Percentiles rank a stretch among this genome's conserved stretches.
phyloP scores from a whole-genome alignment of 78 protist genomes.

The Cavenderia fasciculata region DNA sequence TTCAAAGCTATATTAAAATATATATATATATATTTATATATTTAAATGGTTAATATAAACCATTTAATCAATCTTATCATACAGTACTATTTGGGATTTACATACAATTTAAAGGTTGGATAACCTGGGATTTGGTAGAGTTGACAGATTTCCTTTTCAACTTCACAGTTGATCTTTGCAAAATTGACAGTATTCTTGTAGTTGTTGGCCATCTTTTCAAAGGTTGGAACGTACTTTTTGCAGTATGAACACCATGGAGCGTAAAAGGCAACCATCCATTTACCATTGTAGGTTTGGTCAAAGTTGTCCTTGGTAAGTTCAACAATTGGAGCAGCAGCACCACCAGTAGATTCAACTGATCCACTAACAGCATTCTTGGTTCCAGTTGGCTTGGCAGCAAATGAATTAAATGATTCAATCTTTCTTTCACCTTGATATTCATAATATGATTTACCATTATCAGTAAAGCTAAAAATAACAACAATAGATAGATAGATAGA shows the following conservation, averaged over 20 bases:
- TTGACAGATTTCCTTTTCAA: constrained; percentile 16
- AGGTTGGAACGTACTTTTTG: constrained; percentile 63
- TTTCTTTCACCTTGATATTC: constrained; percentile 51
- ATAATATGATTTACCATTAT: too few relatives aligned
- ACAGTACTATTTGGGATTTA: background rate
- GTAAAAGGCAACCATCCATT: constrained; percentile 86
- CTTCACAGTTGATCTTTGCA: constrained; percentile 85
- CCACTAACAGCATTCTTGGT: too few relatives aligned
- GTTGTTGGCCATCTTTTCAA: constrained; percentile 75
- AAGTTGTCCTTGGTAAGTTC: background rate
- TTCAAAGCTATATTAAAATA: constrained; percentile 21
- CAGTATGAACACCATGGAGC: constrained; percentile 87
- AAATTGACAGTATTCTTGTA: constrained; percentile 50
- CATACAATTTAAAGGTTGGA: constrained; percentile 56
- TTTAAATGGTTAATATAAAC: background rate
- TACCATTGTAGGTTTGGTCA: background rate
- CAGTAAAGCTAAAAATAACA: too few relatives aligned
- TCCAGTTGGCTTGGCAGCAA: background rate
- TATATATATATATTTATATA: background rate
- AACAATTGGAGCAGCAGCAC: background rate
- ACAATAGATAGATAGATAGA: too few relatives aligned
- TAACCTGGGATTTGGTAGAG: constrained; percentile 20
- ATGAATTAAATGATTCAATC: background rate
- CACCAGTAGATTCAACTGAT: background rate
- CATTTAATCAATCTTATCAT: background rate